Evolutionary conservation across 2,329 filamentous ascomycete genomes (phyloP), one percentile per base, ranked within the genome.

Genomic region (Sclerotinia trifoliorum): DNA sequence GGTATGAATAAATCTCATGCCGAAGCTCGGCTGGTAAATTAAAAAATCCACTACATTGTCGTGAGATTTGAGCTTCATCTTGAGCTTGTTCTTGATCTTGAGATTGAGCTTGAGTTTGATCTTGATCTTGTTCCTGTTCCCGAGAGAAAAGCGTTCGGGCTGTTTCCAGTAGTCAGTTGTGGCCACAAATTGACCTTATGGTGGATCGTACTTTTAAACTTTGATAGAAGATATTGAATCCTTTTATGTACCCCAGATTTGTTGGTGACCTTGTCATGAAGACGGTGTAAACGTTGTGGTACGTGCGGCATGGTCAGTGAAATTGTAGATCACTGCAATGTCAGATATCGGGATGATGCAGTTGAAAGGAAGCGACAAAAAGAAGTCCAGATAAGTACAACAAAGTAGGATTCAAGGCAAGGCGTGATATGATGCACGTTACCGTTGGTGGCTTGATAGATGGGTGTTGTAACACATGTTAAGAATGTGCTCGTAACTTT

Each of bases 1-100:
- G 65, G 42, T 67, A 63, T 42, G 55, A 62, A 61, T 67, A 62
- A 26, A 67, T 10, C 26, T 63, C 65, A 32, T 67, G 56, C 56
- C 65, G 46, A 52, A 63, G 54, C 56, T 62, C 65, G 32, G 44
- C 44, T 10, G 56, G 65, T 51, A 66, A 29, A 32, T 49, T 66
- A 46, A 60, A 66, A 19, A 65, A 65, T 26, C 42, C 63, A 65
- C 35, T 57, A 58, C 52, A 35, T 21, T 52, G 52, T 19, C 21
- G 52, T 63, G 24, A 19, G 32, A 26, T 39, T 26, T 51, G 60
- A 63, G 60, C 60, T 11, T 57, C 19, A n/a, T 35, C 52, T 19
- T 32, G 39, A 39, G 10, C 39, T 39, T 39, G 11, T 13, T 39
- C 10, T 39, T 39, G 39, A 39, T 13, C 39, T 35, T 35, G 32